Conservation (phyloP, 2,329 filamentous ascomycete genomes). For the Aspergillus sp. region DNA sequence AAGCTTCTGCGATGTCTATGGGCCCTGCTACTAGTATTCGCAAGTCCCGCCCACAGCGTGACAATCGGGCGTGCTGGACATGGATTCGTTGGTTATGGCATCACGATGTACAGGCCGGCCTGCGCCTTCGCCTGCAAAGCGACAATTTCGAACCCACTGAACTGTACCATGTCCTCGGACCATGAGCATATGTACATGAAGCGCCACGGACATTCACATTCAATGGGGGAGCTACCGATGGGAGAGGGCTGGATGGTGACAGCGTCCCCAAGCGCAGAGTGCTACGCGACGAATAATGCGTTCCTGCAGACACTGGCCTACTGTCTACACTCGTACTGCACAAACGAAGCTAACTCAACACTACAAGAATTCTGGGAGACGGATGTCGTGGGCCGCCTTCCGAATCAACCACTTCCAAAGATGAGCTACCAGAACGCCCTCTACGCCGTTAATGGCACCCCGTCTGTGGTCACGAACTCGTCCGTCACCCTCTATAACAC, state of each 20-base stretch:
- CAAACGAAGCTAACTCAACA: background rate
- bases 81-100: conserved; percentile 2
- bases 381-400: background rate
- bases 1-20: too few relatives aligned
- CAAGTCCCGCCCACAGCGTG: too few relatives aligned
- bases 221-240: too few relatives aligned
- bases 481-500: background rate
- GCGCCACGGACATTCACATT: too few relatives aligned
- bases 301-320: conserved; percentile 6
- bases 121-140: conserved; percentile 1
- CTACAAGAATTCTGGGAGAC: conserved; percentile 5
- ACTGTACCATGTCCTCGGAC: background rate
- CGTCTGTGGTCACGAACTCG: background rate
- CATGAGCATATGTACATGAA: background rate
- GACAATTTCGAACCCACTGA: conserved; percentile 2
- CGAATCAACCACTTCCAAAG: conserved; percentile 1
- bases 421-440: background rate
- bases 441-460: background rate
- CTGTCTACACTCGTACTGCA: conserved; percentile 1
- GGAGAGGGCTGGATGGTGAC: background rate
- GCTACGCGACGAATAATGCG: conserved; percentile 3
- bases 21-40: too few relatives aligned
- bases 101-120: background rate
- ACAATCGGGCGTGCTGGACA: background rate
- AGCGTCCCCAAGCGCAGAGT: background rate